Base-by-base conservation (phyloP, 768 basidiomycete genomes). In the Leccinum uliginosum region DNA sequence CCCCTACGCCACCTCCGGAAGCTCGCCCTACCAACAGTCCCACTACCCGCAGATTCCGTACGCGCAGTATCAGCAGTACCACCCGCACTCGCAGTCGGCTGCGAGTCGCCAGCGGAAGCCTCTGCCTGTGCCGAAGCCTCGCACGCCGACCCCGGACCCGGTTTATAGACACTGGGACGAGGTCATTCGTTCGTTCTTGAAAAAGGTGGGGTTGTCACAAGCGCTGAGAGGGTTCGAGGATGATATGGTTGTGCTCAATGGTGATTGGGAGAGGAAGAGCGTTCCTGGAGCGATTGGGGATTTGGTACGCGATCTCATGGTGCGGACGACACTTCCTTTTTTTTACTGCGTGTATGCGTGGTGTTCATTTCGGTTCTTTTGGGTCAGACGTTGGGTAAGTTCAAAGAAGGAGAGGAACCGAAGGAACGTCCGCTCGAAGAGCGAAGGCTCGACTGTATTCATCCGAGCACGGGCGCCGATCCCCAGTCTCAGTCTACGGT, bases 171-270 rank as follows among this genome's bases (percentile, higher is more conserved):
- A 85, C 54, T 90, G 87, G 87, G 86, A 89, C 57, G 71, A 76
- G 23, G 77, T 78, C 11, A 60, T 89, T 27, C 75, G 74, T 51
- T 63, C 72, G 8, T 90, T 90, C 56, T 65, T 90, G 58, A 65
- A 69, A 14, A 74, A 78, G 45, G 74, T 83, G 17, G 82, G 84
- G 4, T 67, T 90, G 21, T 75, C 71, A 1, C 84, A 89, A 63
- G 76, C 86, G 0, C 62, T 83, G 45, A 75, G 74, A 35, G 89
- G 85, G 0, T 82, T 91, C 48, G 83, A 87, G 61, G 70, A 76
- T n/a, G 89, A 91, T 63, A 79, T 90, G 73, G 65, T 90, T 5
- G 78, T 88, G n/a, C 69, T 90, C 73, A 90, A 83, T 58, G 66
- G 77, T 0, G 80, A 82, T 1, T 87, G 83, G 80, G 89, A 90